Base-by-base conservation (phyloP, 805 yeast genomes). In the Kodamaea kaohsiungensis region DNA sequence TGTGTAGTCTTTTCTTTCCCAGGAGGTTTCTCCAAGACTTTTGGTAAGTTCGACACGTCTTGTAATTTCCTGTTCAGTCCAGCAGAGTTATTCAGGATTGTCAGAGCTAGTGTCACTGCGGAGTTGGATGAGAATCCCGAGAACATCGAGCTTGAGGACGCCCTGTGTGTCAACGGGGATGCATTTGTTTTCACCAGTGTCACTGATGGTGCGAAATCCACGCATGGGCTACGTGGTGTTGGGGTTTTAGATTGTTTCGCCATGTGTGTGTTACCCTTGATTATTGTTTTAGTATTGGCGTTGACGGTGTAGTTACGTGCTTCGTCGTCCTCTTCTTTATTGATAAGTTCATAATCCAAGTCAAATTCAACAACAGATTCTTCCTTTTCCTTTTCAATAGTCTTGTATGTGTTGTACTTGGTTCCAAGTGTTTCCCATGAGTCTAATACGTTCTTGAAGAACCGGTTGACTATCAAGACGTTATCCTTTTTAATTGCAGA, bases 381-480 rank as follows among this genome's bases (percentile, higher is more conserved):
- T 16, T 57, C 42, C 17, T 58, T 37, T 7, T 57, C 54, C 42
- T 56, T 54, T 9, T 62, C 67, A 15, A 64, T 59, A 1, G 62
- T 52, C 12, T 53, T 48, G 55, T 54, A 63, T 17, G n/a, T 15
- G 17, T 53, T 35, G 46, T 30, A 30, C 33, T 42, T 27, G 8
- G 48, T 17, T 6, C 52, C 30, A 25, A 49, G 19, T 1, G 18
- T 8, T 2, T 42, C 65, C 85, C 88, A 87, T 59, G 75, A 64
- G 35, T 75, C 81, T 40, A 87, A 61, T 6, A 86, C 59, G 55
- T 81, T 84, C 52, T 77, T 79, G 17, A 85, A 68, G 53, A 80
- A 83, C 48, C 89, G 70, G 19, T 77, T 73, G 0, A 86, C 83
- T 15, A 86, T 75, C 7, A 80, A 72, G 7, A 78, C 58, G 46